Conservation (phyloP, 1,284 basidiomycete species). For the Pseudozyma hubeiensis region DNA sequence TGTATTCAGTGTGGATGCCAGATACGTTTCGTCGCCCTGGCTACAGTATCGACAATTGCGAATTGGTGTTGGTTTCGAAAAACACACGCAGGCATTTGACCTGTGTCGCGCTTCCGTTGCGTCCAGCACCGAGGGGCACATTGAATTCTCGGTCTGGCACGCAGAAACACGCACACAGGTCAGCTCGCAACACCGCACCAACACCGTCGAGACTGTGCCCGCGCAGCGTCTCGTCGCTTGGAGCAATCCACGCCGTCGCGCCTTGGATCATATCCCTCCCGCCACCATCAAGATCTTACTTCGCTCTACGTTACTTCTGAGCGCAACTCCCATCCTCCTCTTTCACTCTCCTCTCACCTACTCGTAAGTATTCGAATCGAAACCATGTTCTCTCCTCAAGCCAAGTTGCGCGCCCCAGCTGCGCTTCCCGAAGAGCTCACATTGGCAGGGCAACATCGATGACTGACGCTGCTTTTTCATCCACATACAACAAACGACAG, state of each 20-base stretch:
- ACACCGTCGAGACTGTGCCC: neutral
- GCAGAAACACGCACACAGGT: conserved; percentile 7
- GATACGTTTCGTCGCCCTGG: neutral
- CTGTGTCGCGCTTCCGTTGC: conserved; percentile 3
- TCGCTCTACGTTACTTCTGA: conserved; percentile 66
- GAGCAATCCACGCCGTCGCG: conserved; percentile 3
- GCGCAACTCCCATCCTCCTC: conserved; percentile 28
- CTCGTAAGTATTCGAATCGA: conserved; percentile 21
- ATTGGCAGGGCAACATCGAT: too few species aligned
- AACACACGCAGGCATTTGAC: conserved; percentile 10
- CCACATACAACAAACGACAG: neutral
- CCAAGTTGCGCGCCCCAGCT: neutral
- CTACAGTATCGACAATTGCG: neutral
- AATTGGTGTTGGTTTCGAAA: conserved; percentile 26
- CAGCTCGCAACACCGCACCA: neutral
- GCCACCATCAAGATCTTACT: conserved; percentile 40
- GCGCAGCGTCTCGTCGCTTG: neutral
- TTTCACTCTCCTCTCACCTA: conserved; percentile 10
- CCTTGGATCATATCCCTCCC: conserved; percentile 18
- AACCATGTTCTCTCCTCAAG: neutral
- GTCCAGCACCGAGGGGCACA: neutral
- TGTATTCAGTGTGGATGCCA: neutral
- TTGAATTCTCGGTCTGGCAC: neutral
- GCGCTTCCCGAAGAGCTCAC: too few species aligned
- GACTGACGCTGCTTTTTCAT: neutral